phyloP scores from a whole-genome alignment of 257 asterid species.

The Ocimum tenuiflorum region DNA sequence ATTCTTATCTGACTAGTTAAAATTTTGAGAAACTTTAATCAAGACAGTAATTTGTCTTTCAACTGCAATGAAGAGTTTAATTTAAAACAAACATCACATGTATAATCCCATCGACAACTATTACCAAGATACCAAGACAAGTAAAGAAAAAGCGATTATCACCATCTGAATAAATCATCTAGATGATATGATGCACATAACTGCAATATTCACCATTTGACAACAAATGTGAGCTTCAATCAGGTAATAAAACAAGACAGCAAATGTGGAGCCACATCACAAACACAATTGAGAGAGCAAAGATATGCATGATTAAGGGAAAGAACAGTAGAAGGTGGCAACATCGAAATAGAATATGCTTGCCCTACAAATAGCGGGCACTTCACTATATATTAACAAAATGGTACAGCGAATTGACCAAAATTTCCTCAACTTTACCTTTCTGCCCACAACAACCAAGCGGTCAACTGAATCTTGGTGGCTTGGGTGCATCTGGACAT shows the following conservation, averaged over 20 bases:
- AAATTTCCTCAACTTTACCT: conserved; percentile 48
- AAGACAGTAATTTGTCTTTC: background rate
- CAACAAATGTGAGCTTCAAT: background rate
- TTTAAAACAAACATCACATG: background rate
- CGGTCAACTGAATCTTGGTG: conserved; percentile 38
- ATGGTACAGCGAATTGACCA: conserved; percentile 28
- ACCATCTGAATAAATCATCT: background rate
- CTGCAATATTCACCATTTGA: conserved; percentile 5
- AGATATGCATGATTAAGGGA: too few relatives aligned
- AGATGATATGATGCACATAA: background rate
- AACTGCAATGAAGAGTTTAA: background rate
- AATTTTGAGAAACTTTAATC: background rate
- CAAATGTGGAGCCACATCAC: too few relatives aligned
- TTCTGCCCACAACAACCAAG: conserved; percentile 36
- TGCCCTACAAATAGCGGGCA: too few relatives aligned
- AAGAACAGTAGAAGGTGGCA: too few relatives aligned
- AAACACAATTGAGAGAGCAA: too few relatives aligned
- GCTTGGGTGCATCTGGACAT: conserved; percentile 24
- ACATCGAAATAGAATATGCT: too few relatives aligned
- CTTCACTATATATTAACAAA: too few relatives aligned
- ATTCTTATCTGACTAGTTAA: background rate
- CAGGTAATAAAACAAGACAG: background rate
- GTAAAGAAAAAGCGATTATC: background rate
- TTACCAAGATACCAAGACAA: background rate
- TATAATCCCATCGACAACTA: background rate